A percentile compares a stretch with the other conserved stretches of the same genome.
Evolutionary conservation across 2,329 filamentous ascomycete genomes (phyloP).

Genomic region (Emmonsiellopsis sp.): DNA sequence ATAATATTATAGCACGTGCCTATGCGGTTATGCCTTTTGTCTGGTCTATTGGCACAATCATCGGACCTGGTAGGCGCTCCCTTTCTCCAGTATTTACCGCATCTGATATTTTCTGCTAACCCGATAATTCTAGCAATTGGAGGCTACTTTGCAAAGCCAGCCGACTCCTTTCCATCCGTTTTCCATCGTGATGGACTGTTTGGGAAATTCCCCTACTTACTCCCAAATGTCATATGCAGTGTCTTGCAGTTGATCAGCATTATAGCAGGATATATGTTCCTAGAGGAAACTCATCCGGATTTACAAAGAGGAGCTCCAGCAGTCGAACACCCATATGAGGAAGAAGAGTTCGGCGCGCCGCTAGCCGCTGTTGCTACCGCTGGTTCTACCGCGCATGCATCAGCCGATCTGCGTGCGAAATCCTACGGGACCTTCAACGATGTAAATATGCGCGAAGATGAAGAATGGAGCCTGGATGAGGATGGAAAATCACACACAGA

Average conservation of each 20-base stretch:
- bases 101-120: neutral
- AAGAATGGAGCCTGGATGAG: constrained; percentile 42
- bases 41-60: constrained; percentile 79
- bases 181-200: constrained; percentile 65
- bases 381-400: constrained; percentile 62
- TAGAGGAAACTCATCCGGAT: constrained; percentile 84
- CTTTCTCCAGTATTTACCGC: neutral
- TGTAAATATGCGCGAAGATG: constrained; percentile 45
- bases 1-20: constrained; percentile 45
- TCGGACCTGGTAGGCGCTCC: constrained; percentile 53
- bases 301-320: constrained; percentile 47
- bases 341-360: constrained; percentile 9
- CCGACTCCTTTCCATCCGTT: constrained; percentile 58
- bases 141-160: constrained; percentile 73
- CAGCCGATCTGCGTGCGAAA: constrained; percentile 65
- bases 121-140: constrained; percentile 53
- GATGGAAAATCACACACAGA: constrained; percentile 29
- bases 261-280: constrained; percentile 64
- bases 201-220: constrained; percentile 69
- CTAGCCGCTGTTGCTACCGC: constrained; percentile 59
- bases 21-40: constrained; percentile 91
- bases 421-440: constrained; percentile 66
- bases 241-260: constrained; percentile 68
- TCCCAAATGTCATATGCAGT: constrained; percentile 82
- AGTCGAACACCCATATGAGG: constrained; percentile 50